Conservation (phyloP, 2,329 filamentous ascomycete species). For the Rhinocladiella mackenziei region DNA sequence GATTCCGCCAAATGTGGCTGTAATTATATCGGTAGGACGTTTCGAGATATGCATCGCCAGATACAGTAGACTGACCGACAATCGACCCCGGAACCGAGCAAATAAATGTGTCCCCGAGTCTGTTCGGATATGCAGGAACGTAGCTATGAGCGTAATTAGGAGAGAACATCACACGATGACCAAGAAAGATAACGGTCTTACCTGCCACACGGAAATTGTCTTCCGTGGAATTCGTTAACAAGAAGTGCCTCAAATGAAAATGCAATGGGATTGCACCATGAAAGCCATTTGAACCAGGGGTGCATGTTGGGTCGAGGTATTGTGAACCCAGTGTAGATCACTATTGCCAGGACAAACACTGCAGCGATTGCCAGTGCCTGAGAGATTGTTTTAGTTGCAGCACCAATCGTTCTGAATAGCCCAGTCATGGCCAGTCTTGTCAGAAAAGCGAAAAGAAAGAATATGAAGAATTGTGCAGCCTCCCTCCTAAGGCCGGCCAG, state of each 20-base stretch:
- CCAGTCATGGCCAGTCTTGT: constrained; percentile 59
- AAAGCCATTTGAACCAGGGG: constrained; percentile 48
- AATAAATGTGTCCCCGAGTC: constrained; percentile 69
- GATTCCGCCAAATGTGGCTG: constrained; percentile 62
- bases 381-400: constrained; percentile 55
- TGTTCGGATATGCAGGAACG: too few species aligned
- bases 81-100: constrained; percentile 51
- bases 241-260: constrained; percentile 41
- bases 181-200: constrained; percentile 58
- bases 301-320: constrained; percentile 49
- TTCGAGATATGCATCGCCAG: constrained; percentile 59
- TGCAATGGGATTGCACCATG: constrained; percentile 40
- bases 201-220: constrained; percentile 24
- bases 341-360: constrained; percentile 37
- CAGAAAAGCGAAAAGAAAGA: constrained; percentile 50
- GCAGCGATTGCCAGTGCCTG: constrained; percentile 54
- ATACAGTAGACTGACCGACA: constrained; percentile 53
- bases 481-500: constrained; percentile 55
- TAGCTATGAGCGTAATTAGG: too few species aligned
- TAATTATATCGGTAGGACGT: constrained; percentile 55
- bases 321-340: constrained; percentile 45
- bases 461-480: constrained; percentile 59
- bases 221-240: constrained; percentile 39
- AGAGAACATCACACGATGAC: too few species aligned
- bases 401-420: constrained; percentile 55